Percentiles rank a stretch among this genome's conserved stretches.
Conservation (phyloP, 1,139 yeast genomes). For the Geotrichum siamense region DNA sequence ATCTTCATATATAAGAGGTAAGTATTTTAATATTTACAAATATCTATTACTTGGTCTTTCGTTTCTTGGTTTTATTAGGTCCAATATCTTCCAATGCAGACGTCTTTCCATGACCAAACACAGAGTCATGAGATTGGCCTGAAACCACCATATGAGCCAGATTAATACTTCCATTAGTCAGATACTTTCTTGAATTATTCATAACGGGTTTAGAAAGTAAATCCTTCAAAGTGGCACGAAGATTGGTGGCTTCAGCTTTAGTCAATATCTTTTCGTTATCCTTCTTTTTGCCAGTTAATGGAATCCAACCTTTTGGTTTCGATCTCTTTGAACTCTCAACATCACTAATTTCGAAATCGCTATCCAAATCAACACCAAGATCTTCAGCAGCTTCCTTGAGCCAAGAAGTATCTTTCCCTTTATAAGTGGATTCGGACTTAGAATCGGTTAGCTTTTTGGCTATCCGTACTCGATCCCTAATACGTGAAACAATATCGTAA, state of each 20-base stretch:
- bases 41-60: slow-evolving; percentile 19
- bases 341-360: slow-evolving; percentile 37
- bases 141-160: slow-evolving; percentile 76
- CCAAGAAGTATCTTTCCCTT: slow-evolving; percentile 74
- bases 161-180: slow-evolving; percentile 79
- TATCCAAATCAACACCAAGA: slow-evolving; percentile 70
- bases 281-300: slow-evolving; percentile 34
- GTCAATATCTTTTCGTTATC: slow-evolving; percentile 31
- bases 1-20: too few relatives aligned
- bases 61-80: slow-evolving; percentile 29
- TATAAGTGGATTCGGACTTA: slow-evolving; percentile 50
- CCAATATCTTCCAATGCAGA: slow-evolving; percentile 63
- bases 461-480: slow-evolving; percentile 59
- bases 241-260: slow-evolving; percentile 43
- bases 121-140: slow-evolving; percentile 61
- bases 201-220: slow-evolving; percentile 50
- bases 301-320: slow-evolving; percentile 18
- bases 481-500: slow-evolving; percentile 59
- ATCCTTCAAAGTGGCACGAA: slow-evolving; percentile 51
- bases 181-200: slow-evolving; percentile 43
- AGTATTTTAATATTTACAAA: too few relatives aligned
- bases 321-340: slow-evolving; percentile 57
- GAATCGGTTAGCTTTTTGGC: slow-evolving; percentile 74
- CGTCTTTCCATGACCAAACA: slow-evolving; percentile 61
- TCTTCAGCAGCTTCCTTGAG: slow-evolving; percentile 88